Evolutionary conservation across 805 yeast genomes (phyloP).

Genomic region (Metschnikowia anglica): DNA sequence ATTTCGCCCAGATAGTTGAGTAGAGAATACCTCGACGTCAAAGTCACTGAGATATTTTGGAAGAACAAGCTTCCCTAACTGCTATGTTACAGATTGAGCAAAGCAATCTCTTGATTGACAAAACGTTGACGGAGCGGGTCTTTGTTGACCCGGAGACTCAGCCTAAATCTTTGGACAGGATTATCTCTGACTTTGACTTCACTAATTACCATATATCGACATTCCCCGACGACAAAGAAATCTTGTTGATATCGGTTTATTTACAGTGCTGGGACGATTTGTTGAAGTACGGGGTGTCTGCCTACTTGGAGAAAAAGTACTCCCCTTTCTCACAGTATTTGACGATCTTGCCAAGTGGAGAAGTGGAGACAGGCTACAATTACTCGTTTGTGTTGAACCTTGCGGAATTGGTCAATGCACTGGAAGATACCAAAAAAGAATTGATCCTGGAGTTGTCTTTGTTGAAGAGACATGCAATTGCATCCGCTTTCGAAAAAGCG

Average conservation of each 20-base stretch:
- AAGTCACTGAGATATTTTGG: neutral
- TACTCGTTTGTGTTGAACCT: conserved; percentile 72
- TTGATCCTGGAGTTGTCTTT: conserved; percentile 67
- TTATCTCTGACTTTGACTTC: conserved; percentile 92
- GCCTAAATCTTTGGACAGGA: conserved; percentile 65
- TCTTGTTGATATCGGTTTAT: conserved; percentile 64
- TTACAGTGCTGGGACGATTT: conserved; percentile 80
- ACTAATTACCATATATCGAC: conserved; percentile 92
- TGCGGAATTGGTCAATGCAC: conserved; percentile 28
- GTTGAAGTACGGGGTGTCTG: conserved; percentile 60
- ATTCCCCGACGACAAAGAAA: conserved; percentile 63
- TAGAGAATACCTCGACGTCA: neutral
- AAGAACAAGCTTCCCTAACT: neutral
- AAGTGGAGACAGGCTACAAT: conserved; percentile 77
- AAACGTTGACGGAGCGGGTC: conserved; percentile 73
- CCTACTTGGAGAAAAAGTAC: conserved; percentile 53
- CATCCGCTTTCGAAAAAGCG: conserved; percentile 90
- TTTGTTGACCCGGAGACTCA: conserved; percentile 34
- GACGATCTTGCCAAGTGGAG: conserved; percentile 28
- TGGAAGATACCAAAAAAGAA: conserved; percentile 48
- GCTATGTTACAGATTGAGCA: conserved; percentile 82
- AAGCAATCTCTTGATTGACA: conserved; percentile 77
- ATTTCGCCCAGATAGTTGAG: neutral
- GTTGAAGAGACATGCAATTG: conserved; percentile 81
- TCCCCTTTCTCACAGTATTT: conserved; percentile 36